Base-by-base conservation (phyloP, 495 filamentous ascomycete species). In the Tuber magnatum region DNA sequence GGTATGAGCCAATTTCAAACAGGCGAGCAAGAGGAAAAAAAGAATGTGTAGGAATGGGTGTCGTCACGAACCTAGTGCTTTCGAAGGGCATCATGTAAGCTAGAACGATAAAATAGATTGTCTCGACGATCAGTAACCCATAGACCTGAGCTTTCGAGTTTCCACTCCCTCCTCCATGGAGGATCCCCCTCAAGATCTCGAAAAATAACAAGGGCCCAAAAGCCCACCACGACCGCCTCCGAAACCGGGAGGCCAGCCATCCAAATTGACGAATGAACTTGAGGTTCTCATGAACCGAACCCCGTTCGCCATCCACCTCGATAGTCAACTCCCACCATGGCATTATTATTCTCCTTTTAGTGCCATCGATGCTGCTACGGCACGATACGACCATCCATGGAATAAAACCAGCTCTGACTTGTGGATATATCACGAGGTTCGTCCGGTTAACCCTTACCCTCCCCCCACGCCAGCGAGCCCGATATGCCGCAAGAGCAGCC, bases 161-260 rank as follows among this genome's bases (percentile, higher is more conserved):
- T 22, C 83, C 83, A 46, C 85, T 85, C 68, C 87, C 91, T 16
- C 87, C 91, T 16, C 88, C 91, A 72, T 91, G 85, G 82, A 93
- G 91, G 77, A 89, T 89, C 28, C 89, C 91, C 73, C 90, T 88
- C 61, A 90, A 79, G 77, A 92, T 89, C 77, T 92, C 88, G 82
- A 92, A 92, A 39, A 85, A 72, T 39, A 91, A 77, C 86, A 89
- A 92, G 71, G 86, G 85, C 0, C 86, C 84, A 71, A 92, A 90
- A 78, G 89, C 92, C 90, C 90, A 92, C 91, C 91, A 93, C 73
- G 87, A 81, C 6, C 88, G 89, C 40, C 88, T 87, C 51, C 90
- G 85, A 82, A 90, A 92, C 44, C 90, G 87, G 51, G 90, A 87
- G 7, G 88, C 86, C 28, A 93, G 84, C 91, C 90, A 93, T 20